Evolutionary conservation across 2,329 filamentous ascomycete genomes (phyloP), one percentile per base, ranked within the genome.

Genomic region (Colletotrichum shisoi): DNA sequence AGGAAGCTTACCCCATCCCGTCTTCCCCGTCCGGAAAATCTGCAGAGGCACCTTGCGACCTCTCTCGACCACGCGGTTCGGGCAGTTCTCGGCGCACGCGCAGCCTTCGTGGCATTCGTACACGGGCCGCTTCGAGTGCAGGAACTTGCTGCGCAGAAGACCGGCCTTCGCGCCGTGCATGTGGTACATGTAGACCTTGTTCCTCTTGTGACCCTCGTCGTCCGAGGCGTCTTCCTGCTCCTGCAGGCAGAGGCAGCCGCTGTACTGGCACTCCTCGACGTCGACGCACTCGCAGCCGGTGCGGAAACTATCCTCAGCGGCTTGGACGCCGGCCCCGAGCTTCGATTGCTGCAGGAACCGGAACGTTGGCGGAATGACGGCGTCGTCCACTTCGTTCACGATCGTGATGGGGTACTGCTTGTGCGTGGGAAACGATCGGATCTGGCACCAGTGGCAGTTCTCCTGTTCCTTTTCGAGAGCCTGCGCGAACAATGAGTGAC

Each of bases 51-150:
- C 82, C 52, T 83, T 85, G 3, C 92, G 83, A 0, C 92, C 92
- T 56, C 89, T 84, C 73, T 93, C 90, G 0, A 95, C 91, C 0
- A 94, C 88, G 5, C 91, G 84, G 73, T 93, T 94, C 1, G 89
- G 88, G 72, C 92, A 96, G 19, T 79, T 71, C 0, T 76, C 74
- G 2, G 83, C 83, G 72, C 92, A 96, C 3, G 78, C 80, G 77
- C 92, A 96, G 9, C 83, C 85, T 2, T 84, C 79, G 71, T 95
- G 92, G 74, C 92, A 96, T 73, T 96, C 92, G 76, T 94, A 94
- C 64, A 96, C 90, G 0, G 90, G 86, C 40, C 84, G 76, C 45
- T 84, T 82, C 31, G 84, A 87, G 27, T 81, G 71, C 13, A 89
- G 79, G 49, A 85, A 79, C 49, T 80, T 80, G 31, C 80, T 79